Evolutionary conservation across 768 basidiomycete species (phyloP).

Genomic region (Guyanaporus albipodus): DNA sequence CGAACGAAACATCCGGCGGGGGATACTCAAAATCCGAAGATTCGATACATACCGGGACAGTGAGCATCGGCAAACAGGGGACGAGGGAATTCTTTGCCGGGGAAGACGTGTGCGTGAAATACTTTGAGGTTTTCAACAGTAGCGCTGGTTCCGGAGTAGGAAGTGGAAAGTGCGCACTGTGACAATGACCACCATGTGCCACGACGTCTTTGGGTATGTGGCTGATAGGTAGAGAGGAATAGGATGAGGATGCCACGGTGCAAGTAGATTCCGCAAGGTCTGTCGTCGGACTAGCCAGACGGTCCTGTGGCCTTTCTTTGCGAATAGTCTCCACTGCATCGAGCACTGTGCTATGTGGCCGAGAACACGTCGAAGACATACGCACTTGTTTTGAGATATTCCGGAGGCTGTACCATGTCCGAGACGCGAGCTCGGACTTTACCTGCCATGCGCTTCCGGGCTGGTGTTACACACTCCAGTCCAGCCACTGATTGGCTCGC

Average conservation of each 20-base stretch:
- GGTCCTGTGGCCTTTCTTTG: neutral
- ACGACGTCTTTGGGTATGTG: neutral
- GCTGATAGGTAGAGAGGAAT: conserved; percentile 8
- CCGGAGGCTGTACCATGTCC: too few species aligned
- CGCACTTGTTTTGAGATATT: too few species aligned
- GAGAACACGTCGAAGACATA: neutral
- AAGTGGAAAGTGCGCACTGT: neutral
- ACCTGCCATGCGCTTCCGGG: too few species aligned
- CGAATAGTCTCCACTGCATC: conserved; percentile 20
- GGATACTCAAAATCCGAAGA: conserved; percentile 6
- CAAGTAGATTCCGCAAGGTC: neutral
- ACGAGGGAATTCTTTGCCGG: neutral
- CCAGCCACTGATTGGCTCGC: too few species aligned
- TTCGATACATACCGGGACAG: conserved; percentile 5
- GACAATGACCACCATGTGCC: too few species aligned
- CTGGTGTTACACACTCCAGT: too few species aligned
- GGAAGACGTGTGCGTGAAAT: conserved; percentile 5
- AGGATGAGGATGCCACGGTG: neutral
- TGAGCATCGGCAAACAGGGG: conserved; percentile 3
- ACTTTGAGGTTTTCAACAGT: conserved; percentile 18
- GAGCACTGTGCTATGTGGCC: conserved; percentile 7
- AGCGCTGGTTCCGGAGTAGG: neutral
- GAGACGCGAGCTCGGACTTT: too few species aligned
- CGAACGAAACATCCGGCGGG: neutral
- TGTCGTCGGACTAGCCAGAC: neutral